Percentiles rank a stretch among this genome's conserved stretches.
phyloP scores from a whole-genome alignment of 139 green algal species.

The Chlamydomonas urium region DNA sequence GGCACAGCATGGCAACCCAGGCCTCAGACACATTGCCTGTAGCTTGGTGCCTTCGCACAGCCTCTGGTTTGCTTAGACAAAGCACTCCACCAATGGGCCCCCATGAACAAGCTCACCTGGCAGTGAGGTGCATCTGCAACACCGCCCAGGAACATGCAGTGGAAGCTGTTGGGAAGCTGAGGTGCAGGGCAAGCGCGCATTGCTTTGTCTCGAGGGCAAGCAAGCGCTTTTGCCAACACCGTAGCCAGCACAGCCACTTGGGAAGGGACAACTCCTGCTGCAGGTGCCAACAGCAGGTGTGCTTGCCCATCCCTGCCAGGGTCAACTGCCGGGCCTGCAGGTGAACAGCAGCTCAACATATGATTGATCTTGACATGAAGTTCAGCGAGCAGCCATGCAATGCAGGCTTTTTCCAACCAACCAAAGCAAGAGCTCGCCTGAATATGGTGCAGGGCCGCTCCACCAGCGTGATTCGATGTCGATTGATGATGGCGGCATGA shows the following conservation, averaged over 20 bases:
- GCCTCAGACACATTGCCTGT: too few species aligned
- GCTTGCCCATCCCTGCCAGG: conserved; percentile 9
- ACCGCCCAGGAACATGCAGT: conserved; percentile 47
- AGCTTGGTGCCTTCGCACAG: too few species aligned
- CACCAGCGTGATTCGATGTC: conserved; percentile 42
- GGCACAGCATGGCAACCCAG: too few species aligned
- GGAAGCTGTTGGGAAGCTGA: conserved; percentile 45
- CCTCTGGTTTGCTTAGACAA: too few species aligned
- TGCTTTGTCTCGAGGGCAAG: conserved; percentile 46
- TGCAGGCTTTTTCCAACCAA: background rate
- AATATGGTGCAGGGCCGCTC: conserved; percentile 43
- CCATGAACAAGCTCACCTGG: too few species aligned
- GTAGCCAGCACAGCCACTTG: background rate
- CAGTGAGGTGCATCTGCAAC: too few species aligned
- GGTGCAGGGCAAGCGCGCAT: conserved; percentile 30
- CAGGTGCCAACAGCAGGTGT: conserved; percentile 39
- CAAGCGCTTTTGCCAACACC: conserved; percentile 38
- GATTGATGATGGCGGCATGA: conserved; percentile 21
- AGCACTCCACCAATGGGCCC: too few species aligned
- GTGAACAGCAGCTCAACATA: too few species aligned
- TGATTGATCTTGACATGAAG: too few species aligned
- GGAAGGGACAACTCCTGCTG: background rate
- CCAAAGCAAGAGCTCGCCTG: background rate
- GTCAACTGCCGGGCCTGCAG: conserved; percentile 43
- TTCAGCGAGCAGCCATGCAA: too few species aligned